Evolutionary conservation across 352 stramenopile species (phyloP), one percentile per base, ranked within the genome.

Genomic region (Phytopythium aichiense): DNA sequence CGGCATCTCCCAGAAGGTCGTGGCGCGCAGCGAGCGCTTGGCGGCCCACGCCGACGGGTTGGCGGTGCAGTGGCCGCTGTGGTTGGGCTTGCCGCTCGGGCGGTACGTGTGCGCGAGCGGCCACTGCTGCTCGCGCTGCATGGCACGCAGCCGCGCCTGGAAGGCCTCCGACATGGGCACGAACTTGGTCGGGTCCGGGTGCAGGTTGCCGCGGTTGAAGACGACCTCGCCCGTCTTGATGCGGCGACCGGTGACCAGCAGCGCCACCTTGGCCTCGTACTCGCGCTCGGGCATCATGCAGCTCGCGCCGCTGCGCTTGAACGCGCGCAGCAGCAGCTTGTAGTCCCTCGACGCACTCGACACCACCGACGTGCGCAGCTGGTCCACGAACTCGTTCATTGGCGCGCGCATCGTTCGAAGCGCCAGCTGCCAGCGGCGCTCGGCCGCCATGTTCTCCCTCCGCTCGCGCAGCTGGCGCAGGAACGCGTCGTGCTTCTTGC

Each of bases 121-220:
- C 74, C 76, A 86, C n/a, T 64, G n/a, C 30, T 68, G 42, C 58
- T 68, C 58, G 20, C 51, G 63, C 28, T 69, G 71, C 50, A 79
- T 55, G 23, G 35, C 53, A 4, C 74, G 74, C 1, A 87, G 65
- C 22, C 68, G 66, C 12, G 30, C 33, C 64, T 84, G 62, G 56
- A 84, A 84, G 11, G 23, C 58, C 16, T 58, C 56, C 42, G 69
- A 70, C 72, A 86, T 76, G 15, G 69, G 73, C 18, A 77, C 64
- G 23, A 81, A 62, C 25, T 68, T 65, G 33, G 79, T 66, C 59
- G 78, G 76, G 64, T 87, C 65, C 51, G 76, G 58, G 57, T 83
- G 73, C 62, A 89, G 56, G 61, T 88, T 89, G 15, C 80, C 77
- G 37, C 77, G 73, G 70, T 88, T 90, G 60, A 88, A 90, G 22